These are phyloP conservation scores for Glycine soja DNA, from an alignment of 306 rosid genomes.

Conservation along the genomic window DNA sequence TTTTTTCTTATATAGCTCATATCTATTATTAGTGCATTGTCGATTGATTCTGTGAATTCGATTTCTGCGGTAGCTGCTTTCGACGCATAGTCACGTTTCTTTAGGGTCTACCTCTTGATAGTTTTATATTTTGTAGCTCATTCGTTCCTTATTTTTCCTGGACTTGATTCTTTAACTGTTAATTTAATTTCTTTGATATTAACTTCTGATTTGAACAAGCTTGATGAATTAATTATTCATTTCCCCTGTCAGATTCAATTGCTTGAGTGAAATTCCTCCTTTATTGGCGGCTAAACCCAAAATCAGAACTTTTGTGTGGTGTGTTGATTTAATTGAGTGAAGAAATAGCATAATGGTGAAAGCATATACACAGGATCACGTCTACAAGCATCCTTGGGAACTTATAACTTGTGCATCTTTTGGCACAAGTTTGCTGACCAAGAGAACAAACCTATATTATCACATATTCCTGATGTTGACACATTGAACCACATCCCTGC, in stretches of 20 bases:
- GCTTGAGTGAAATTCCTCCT: not conserved
- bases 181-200: too few relatives aligned
- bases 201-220: not conserved
- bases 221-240: not conserved
- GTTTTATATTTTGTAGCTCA: not conserved
- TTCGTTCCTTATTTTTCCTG: not conserved
- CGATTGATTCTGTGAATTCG: not conserved
- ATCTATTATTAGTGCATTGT: not conserved
- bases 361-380: conserved; percentile 80
- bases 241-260: not conserved
- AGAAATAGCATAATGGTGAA: conserved; percentile 68
- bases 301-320: not conserved
- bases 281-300: not conserved
- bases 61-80: not conserved
- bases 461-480: too few relatives aligned
- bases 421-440: too few relatives aligned
- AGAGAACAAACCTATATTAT: too few relatives aligned
- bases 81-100: not conserved
- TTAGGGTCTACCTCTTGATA: not conserved
- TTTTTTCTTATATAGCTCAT: not conserved
- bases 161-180: too few relatives aligned
- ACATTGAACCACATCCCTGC: too few relatives aligned
- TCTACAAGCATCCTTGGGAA: conserved; percentile 96
- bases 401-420: conserved; percentile 85
- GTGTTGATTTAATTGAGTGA: conserved; percentile 29